These are phyloP conservation scores for Scutellaria minor DNA, from an alignment of 257 asterid genomes.

Conservation along the genomic window DNA sequence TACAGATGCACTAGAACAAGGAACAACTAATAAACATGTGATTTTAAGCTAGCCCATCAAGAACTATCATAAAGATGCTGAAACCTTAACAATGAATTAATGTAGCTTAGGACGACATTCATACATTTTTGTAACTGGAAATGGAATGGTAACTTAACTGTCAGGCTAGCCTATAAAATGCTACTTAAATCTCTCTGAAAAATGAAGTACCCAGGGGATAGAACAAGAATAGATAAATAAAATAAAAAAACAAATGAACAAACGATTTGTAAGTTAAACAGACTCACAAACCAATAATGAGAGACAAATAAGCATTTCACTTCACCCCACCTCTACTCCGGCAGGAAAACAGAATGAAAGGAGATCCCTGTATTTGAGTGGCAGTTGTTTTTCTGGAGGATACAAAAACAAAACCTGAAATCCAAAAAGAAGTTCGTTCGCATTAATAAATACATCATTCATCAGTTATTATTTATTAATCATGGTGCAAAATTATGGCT, in stretches of 20 bases:
- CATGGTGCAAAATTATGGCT: constrained; percentile 9
- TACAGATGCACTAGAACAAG: constrained; percentile 6
- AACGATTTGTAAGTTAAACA: constrained; percentile 1
- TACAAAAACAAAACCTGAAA: constrained; percentile 95
- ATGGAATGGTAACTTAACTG: neutral
- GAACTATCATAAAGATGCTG: constrained; percentile 14
- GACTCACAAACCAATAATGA: constrained; percentile 22
- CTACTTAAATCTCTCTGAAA: neutral
- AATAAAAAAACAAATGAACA: neutral
- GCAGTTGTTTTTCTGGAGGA: constrained; percentile 97
- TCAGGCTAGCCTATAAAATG: constrained; percentile 9
- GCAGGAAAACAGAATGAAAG: constrained; percentile 97
- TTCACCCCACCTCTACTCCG: constrained; percentile 84
- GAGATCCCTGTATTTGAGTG: constrained; percentile 94
- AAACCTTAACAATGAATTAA: constrained; percentile 3
- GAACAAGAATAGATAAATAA: neutral
- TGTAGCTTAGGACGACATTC: constrained; percentile 16
- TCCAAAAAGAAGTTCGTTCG: constrained; percentile 35
- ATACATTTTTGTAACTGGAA: constrained; percentile 1
- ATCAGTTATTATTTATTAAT: neutral
- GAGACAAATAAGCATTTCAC: constrained; percentile 23
- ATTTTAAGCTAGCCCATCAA: constrained; percentile 21
- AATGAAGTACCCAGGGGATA: neutral
- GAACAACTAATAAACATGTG: constrained; percentile 2
- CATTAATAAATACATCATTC: constrained; percentile 2